Evolutionary conservation across 805 yeast species (phyloP), one percentile per base, ranked within the genome.

Genomic region (Kodamaea laetipori): DNA sequence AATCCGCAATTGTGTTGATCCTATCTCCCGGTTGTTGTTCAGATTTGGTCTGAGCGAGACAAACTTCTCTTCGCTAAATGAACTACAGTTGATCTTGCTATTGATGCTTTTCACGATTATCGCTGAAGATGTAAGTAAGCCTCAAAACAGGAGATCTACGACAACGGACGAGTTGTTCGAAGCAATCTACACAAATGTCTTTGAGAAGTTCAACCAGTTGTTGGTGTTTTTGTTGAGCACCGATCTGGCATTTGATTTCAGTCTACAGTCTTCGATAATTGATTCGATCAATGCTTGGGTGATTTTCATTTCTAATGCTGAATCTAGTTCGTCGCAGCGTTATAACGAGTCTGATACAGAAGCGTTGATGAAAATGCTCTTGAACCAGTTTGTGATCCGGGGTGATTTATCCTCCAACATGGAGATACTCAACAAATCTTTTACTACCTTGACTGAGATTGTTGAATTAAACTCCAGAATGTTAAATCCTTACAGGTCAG

Each of bases 51-150:
- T 16, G 13, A 8, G 7, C 8, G 3, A 24, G 7, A 17, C 41
- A 27, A 13, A 30, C 19, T 30, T 12, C n/a, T n/a, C 38, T 21
- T 15, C 17, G 16, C 38, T 21, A 18, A 26, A 27, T 21, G 49
- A 45, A 21, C 32, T 42, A 30, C 55, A 57, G 36, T 27, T 53
- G 16, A 45, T 45, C 32, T 37, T 65, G 3, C 30, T 62, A 17
- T 48, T 66, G 13, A 41, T 59, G 1, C 72, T 77, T 34, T 61
- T 73, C 3, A 66, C 81, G 9, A 76, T 76, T 6, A 45, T 79
- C 0, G 73, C 71, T 1, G 86, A 81, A 49, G 86, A 82, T 41
- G 51, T 76, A 8, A 52, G 66, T 25, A 77, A 74, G 47, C 36
- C 45, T 7, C 33, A 18, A 11, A 37, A 37, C 25, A 23, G 37